These are phyloP conservation scores for Pterocarpus macrocarpus DNA, from an alignment of 306 rosid species.

Conservation along the genomic window DNA sequence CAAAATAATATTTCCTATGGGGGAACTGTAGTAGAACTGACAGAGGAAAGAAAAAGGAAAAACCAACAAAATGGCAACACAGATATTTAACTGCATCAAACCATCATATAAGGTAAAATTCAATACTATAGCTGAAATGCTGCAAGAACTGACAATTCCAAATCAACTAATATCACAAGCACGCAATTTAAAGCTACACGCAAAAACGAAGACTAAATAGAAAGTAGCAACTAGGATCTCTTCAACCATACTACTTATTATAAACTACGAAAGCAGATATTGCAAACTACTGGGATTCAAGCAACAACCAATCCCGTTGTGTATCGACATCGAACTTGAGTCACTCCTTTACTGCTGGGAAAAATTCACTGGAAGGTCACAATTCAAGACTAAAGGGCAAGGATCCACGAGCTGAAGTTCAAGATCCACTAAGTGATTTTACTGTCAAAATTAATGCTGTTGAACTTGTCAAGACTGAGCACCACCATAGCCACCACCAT, in stretches of 20 bases:
- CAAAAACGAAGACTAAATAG: conserved; percentile 70
- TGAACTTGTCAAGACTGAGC: conserved; percentile 80
- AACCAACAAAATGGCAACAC: conserved; percentile 45
- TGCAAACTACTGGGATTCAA: conserved; percentile 92
- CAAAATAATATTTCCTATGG: conserved; percentile 49
- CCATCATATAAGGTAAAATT: conserved; percentile 67
- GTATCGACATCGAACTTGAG: conserved; percentile 58
- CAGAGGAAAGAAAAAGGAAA: conserved; percentile 3
- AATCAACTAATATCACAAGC: conserved; percentile 72
- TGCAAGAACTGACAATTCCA: conserved; percentile 61
- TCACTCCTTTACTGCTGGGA: conserved; percentile 63
- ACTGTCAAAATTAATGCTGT: conserved; percentile 73
- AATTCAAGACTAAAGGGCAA: conserved; percentile 35
- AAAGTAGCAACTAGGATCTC: conserved; percentile 78
- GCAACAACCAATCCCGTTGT: conserved; percentile 98
- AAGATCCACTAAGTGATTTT: conserved; percentile 56
- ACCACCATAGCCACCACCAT: conserved; percentile 76
- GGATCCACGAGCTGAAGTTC: conserved; percentile 54
- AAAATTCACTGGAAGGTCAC: conserved; percentile 61
- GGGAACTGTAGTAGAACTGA: conserved; percentile 31
- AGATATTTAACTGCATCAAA: conserved; percentile 60
- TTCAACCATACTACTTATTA: conserved; percentile 85
- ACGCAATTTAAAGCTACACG: conserved; percentile 81
- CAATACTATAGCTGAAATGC: conserved; percentile 71
- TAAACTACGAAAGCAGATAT: conserved; percentile 84